Evolutionary conservation across 352 stramenopile species (phyloP).

Genomic region (Phytophthora tentaculata): DNA sequence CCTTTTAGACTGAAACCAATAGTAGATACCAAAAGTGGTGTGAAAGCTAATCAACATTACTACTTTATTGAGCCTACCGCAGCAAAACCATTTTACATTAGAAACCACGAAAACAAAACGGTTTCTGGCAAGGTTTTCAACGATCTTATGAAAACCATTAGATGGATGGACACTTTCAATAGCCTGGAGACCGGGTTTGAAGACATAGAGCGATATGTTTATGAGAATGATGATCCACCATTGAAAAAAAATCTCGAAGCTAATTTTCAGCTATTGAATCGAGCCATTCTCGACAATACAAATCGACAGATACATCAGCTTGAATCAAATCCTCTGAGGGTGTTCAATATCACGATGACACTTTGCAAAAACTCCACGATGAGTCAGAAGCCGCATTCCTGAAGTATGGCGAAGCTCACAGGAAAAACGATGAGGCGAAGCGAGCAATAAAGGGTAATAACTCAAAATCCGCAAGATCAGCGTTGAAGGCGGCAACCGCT

Average conservation of each 20-base stretch:
- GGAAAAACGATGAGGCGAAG: constrained; percentile 4
- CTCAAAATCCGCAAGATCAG: not conserved
- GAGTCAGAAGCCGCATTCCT: constrained; percentile 21
- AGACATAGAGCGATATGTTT: constrained; percentile 24
- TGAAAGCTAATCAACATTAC: constrained; percentile 24
- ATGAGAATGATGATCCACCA: constrained; percentile 19
- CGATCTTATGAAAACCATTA: constrained; percentile 26
- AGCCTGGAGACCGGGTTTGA: constrained; percentile 21
- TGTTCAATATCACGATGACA: constrained; percentile 14
- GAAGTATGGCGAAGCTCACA: constrained; percentile 23
- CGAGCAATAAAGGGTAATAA: not conserved
- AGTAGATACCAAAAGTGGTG: constrained; percentile 18
- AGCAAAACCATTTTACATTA: constrained; percentile 29
- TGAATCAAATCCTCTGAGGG: constrained; percentile 24
- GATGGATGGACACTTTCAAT: constrained; percentile 32
- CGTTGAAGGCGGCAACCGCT: constrained; percentile 3
- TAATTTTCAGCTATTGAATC: constrained; percentile 26
- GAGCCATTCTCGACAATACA: constrained; percentile 20
- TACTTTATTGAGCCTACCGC: constrained; percentile 28
- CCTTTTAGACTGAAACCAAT: constrained; percentile 27
- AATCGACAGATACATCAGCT: constrained; percentile 27
- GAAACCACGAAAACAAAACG: constrained; percentile 19
- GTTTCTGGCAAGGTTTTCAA: constrained; percentile 26
- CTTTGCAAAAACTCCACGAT: constrained; percentile 25
- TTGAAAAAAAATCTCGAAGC: constrained; percentile 23